These are phyloP conservation scores for Tilletia walkeri DNA, from an alignment of 1,284 basidiomycete species.

Conservation along the genomic window DNA sequence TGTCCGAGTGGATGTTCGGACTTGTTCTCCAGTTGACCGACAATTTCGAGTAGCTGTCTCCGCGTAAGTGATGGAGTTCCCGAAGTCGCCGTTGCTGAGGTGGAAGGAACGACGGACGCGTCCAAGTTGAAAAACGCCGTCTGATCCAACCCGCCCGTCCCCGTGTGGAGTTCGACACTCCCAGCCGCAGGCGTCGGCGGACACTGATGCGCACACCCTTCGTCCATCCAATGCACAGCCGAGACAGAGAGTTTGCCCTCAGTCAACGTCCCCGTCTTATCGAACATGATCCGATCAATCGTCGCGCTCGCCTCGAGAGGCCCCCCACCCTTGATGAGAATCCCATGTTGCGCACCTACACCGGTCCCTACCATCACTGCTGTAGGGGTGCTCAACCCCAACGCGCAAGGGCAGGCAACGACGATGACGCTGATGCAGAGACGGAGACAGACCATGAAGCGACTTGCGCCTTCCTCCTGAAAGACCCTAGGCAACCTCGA, in stretches of 20 bases:
- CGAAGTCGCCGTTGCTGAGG: not conserved
- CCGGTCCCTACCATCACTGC: slow-evolving; percentile 99
- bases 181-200: not conserved
- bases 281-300: slow-evolving; percentile 79
- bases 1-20: slow-evolving; percentile 96
- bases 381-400: slow-evolving; percentile 93
- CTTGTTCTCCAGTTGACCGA: slow-evolving; percentile 79
- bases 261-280: slow-evolving; percentile 98
- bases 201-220: slow-evolving; percentile 39
- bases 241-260: slow-evolving; percentile 76
- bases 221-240: slow-evolving; percentile 72
- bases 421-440: slow-evolving; percentile 98
- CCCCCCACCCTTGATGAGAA: slow-evolving; percentile 93
- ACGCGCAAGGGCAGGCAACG: slow-evolving; percentile 95
- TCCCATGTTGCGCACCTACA: slow-evolving; percentile 92
- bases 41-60: slow-evolving; percentile 60
- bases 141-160: not conserved
- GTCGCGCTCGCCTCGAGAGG: slow-evolving; percentile 86
- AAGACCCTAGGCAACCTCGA: slow-evolving; percentile 74
- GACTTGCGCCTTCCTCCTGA: slow-evolving; percentile 75
- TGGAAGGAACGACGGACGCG: not conserved
- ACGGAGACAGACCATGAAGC: slow-evolving; percentile 88
- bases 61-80: slow-evolving; percentile 16
- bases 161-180: not conserved
- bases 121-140: not conserved